These are phyloP conservation scores for Ottelia alismoides DNA, from an alignment of 106 monocot genomes.

Conservation along the genomic window DNA sequence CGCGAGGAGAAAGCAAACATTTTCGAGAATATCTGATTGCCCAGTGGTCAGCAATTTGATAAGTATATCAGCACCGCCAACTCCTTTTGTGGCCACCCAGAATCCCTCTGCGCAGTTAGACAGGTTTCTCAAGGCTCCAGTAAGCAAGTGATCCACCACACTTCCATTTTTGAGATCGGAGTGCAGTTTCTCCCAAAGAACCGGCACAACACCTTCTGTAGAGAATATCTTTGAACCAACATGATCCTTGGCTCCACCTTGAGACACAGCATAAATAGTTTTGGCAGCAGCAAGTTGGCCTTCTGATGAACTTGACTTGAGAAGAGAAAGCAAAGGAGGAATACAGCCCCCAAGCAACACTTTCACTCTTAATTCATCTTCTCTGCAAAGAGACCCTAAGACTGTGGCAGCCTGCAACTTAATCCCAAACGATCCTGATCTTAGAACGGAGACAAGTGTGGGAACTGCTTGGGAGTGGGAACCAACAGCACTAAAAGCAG, in stretches of 20 bases:
- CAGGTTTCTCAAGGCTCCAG: slow-evolving; percentile 79
- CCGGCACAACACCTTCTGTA: slow-evolving; percentile 96
- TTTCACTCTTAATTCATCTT: slow-evolving; percentile 97
- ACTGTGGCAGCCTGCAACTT: slow-evolving; percentile 73
- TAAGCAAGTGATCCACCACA: slow-evolving; percentile 59
- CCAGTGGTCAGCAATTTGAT: slow-evolving; percentile 70
- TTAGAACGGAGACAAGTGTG: slow-evolving; percentile 85
- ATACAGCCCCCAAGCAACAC: slow-evolving; percentile 96
- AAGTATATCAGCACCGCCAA: slow-evolving; percentile 76
- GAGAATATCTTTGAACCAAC: slow-evolving; percentile 99
- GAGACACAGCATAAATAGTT: slow-evolving; percentile 95
- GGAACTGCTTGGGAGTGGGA: slow-evolving; percentile 98
- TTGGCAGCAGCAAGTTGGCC: slow-evolving; percentile 82
- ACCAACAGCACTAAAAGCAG: slow-evolving; percentile 91
- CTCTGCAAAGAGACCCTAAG: slow-evolving; percentile 84
- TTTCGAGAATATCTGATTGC: slow-evolving; percentile 48
- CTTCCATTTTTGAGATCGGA: slow-evolving; percentile 51
- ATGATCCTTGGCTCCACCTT: slow-evolving; percentile 91
- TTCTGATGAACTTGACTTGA: slow-evolving; percentile 78
- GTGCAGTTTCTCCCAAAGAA: slow-evolving; percentile 77
- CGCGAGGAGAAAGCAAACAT: slow-evolving; percentile 89
- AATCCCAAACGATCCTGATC: slow-evolving; percentile 72
- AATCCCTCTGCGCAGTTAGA: slow-evolving; percentile 73
- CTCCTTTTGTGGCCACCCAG: slow-evolving; percentile 59
- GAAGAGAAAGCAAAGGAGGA: slow-evolving; percentile 81